A percentile compares a stretch with the other conserved stretches of the same genome.
Conservation (phyloP, 805 yeast species). For the Yamadazyma olivae region DNA sequence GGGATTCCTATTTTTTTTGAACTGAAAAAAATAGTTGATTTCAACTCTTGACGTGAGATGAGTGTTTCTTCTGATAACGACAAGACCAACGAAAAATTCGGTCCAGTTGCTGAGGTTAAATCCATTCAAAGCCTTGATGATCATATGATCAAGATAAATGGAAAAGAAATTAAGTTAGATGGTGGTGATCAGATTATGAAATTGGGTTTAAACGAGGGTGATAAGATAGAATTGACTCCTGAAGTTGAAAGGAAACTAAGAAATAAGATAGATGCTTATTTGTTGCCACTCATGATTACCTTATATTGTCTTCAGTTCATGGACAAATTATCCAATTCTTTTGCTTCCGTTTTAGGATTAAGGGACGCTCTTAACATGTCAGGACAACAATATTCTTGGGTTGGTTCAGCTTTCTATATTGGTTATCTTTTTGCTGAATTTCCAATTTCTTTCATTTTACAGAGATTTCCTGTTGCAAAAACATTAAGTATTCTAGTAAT, state of each 20-base stretch:
- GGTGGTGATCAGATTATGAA: slow-evolving; percentile 41
- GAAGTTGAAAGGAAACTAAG: slow-evolving; percentile 15
- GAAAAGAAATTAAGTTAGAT: slow-evolving; percentile 9
- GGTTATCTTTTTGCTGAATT: slow-evolving; percentile 60
- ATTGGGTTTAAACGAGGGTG: slow-evolving; percentile 22
- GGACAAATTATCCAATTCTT: slow-evolving; percentile 38
- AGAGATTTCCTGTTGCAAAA: slow-evolving; percentile 47
- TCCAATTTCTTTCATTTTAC: slow-evolving; percentile 46
- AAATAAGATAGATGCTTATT: slow-evolving; percentile 20
- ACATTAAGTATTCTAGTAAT: slow-evolving; percentile 44
- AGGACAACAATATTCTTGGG: slow-evolving; percentile 23
- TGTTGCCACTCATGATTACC: slow-evolving; percentile 24
- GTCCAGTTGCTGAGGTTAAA: slow-evolving; percentile 1
- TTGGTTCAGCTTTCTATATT: slow-evolving; percentile 39
- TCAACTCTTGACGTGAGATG: no score
- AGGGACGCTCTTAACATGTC: slow-evolving; percentile 13
- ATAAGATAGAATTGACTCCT: slow-evolving; percentile 14
- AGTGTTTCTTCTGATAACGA: no score
- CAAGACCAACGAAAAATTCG: no score
- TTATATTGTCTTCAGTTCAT: slow-evolving; percentile 29
- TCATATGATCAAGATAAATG: slow-evolving; percentile 6
- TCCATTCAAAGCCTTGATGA: slow-evolving; percentile 2
- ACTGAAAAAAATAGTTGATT: no score
- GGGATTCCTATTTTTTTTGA: no score
- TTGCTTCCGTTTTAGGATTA: slow-evolving; percentile 38